Evolutionary conservation across 225 moss, liverwort and hornwort genomes (phyloP).

Genomic region (Thuidium tamariscinum): DNA sequence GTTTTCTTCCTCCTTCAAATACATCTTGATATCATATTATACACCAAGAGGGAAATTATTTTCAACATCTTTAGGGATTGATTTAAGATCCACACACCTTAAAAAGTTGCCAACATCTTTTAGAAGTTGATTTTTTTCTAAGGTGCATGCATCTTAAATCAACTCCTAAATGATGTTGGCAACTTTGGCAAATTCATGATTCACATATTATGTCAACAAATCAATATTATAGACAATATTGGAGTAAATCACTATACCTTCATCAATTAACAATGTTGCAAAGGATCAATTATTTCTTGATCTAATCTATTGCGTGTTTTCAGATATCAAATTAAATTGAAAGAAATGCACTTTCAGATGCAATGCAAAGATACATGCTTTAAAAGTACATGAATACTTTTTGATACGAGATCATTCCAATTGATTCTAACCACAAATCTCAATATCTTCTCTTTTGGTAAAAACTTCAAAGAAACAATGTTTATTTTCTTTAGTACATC

Average conservation of each 20-base stretch:
- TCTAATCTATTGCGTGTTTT: background rate
- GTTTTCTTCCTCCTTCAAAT: background rate
- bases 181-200: background rate
- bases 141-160: too few species aligned
- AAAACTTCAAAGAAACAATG: background rate
- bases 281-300: background rate
- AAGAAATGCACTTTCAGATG: background rate
- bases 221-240: background rate
- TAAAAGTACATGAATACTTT: background rate
- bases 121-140: too few species aligned
- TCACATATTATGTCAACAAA: too few species aligned
- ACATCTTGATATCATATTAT: background rate
- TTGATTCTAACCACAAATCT: background rate
- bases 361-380: accelerated
- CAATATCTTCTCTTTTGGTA: background rate
- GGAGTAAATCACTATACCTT: accelerated
- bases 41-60: background rate
- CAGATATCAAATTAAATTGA: too few species aligned
- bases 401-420: background rate
- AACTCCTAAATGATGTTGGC: too few species aligned
- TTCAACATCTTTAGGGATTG: background rate
- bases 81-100: too few species aligned
- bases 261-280: background rate
- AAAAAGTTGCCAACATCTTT: too few species aligned
- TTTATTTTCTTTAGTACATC: background rate